A percentile compares a stretch with the other conserved stretches of the same genome.
Conservation (phyloP, 805 yeast genomes). For the Lachancea fermentati region DNA sequence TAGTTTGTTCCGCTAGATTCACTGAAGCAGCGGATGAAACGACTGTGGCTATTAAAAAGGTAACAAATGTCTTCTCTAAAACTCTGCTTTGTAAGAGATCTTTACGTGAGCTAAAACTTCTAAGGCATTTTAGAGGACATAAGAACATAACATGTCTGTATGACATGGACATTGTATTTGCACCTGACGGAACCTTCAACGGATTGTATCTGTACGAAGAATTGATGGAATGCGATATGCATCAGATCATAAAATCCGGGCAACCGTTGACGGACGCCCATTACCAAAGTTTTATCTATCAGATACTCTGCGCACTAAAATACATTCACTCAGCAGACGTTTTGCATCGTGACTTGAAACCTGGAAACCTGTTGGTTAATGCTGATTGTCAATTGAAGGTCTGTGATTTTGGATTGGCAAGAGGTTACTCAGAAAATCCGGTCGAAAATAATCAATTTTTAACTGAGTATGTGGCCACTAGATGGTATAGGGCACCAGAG, state of each 20-base stretch:
- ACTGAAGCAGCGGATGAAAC: conserved; percentile 67
- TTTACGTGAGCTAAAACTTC: conserved; percentile 78
- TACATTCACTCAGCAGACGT: conserved; percentile 91
- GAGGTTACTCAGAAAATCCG: conserved; percentile 80
- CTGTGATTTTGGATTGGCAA: conserved; percentile 94
- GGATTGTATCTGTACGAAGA: conserved; percentile 94
- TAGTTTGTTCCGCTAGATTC: conserved; percentile 90
- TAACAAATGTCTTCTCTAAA: conserved; percentile 88
- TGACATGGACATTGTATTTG: conserved; percentile 79
- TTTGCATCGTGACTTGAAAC: conserved; percentile 89
- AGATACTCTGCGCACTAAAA: conserved; percentile 82
- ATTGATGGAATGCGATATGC: conserved; percentile 98
- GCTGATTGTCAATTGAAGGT: conserved; percentile 96
- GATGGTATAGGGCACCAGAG: conserved; percentile 99
- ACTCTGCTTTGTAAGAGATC: conserved; percentile 90
- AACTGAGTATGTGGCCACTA: conserved; percentile 96
- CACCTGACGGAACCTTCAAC: conserved; percentile 68
- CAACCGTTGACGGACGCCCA: conserved; percentile 94
- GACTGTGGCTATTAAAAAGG: conserved; percentile 90
- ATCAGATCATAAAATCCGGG: conserved; percentile 89
- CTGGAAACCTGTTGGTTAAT: conserved; percentile 86
- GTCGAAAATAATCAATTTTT: conserved; percentile 87
- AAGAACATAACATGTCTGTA: conserved; percentile 93
- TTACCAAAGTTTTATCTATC: conserved; percentile 88
- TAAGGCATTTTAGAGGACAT: conserved; percentile 93